phyloP scores from a whole-genome alignment of 208 protist genomes.

The Leishmania turanica region DNA sequence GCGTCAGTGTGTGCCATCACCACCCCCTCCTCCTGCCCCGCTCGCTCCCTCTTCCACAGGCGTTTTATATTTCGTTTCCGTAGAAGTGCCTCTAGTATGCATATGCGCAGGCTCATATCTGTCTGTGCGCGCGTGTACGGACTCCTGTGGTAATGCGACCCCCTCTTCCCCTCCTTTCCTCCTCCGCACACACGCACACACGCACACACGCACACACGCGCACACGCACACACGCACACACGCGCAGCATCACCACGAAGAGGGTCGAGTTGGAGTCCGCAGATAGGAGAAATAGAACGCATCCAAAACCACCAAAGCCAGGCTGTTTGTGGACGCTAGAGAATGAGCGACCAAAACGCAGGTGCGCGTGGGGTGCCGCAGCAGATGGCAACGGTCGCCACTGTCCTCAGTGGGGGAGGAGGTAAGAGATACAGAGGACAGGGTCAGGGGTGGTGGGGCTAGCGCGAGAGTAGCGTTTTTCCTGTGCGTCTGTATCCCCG shows the following conservation, averaged over 20 bases:
- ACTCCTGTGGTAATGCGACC: too few species aligned
- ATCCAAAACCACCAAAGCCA: background rate
- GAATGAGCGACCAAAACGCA: background rate
- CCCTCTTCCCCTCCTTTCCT: background rate
- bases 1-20: background rate
- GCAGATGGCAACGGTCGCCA: background rate
- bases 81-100: background rate
- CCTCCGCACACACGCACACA: background rate
- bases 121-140: background rate
- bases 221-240: background rate
- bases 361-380: background rate
- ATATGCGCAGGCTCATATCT: too few species aligned
- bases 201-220: too few species aligned
- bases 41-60: background rate
- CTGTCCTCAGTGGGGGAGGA: background rate
- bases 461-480: background rate
- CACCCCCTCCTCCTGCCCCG: background rate
- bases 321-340: background rate
- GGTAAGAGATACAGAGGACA: too few species aligned
- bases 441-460: background rate
- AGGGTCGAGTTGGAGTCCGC: background rate
- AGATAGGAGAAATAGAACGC: background rate
- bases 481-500: background rate
- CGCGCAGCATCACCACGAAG: background rate
- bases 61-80: background rate